These are phyloP conservation scores for Rhodotorula kratochvilovae DNA, from an alignment of 768 basidiomycete species.

Conservation along the genomic window DNA sequence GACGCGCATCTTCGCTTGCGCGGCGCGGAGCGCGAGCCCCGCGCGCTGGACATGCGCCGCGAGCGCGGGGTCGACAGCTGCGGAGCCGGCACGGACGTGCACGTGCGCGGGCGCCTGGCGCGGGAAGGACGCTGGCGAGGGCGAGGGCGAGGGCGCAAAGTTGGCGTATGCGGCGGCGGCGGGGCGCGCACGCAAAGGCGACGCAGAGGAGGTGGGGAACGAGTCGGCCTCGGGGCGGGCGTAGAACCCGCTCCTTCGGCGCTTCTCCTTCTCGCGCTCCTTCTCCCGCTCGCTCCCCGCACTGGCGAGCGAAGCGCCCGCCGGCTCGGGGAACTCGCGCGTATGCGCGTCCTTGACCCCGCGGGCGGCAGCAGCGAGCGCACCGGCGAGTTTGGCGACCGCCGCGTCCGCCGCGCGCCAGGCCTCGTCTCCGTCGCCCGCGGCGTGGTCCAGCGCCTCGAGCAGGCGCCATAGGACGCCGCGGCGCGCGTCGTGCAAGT, in stretches of 20 bases:
- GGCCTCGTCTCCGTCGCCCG: not conserved
- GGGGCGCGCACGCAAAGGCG: not conserved
- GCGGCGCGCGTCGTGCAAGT: not conserved
- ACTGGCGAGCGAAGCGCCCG: not conserved
- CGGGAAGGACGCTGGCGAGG: not conserved
- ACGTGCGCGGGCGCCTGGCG: no score
- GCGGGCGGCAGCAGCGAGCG: not conserved
- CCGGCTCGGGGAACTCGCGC: conserved; percentile 6
- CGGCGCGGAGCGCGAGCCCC: not conserved
- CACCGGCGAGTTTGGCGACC: not conserved
- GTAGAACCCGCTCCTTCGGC: not conserved
- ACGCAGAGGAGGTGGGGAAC: not conserved
- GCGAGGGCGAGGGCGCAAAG: not conserved
- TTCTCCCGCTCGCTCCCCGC: not conserved
- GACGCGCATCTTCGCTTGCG: conserved; percentile 15
- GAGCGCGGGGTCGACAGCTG: not conserved
- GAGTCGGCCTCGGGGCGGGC: not conserved
- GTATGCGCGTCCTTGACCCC: not conserved
- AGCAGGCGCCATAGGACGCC: conserved; percentile 13
- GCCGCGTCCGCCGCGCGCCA: not conserved
- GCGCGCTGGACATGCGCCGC: not conserved
- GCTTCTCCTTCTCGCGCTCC: conserved; percentile 7
- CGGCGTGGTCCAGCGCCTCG: not conserved
- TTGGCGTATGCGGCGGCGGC: conserved; percentile 4
- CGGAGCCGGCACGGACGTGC: not conserved